Conservation (phyloP, 768 basidiomycete species). For the Tulasnella sp. region DNA sequence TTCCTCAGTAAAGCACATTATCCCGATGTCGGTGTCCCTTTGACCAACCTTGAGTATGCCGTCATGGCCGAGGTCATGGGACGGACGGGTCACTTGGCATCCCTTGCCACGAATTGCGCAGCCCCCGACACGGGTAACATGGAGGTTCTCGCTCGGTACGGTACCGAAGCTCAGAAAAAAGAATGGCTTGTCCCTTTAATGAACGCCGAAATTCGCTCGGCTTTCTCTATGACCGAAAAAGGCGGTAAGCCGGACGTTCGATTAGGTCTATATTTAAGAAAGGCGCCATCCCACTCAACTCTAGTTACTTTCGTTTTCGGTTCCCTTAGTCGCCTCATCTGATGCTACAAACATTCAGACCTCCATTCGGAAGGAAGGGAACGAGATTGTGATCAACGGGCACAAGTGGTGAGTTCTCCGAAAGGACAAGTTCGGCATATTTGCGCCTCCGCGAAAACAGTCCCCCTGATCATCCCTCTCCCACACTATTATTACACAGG, state of each 20-base stretch:
- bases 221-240: conserved; percentile 96
- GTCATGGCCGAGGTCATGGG: conserved; percentile 97
- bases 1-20: conserved; percentile 94
- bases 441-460: background rate
- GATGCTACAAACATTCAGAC: conserved; percentile 94
- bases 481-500: conserved; percentile 38
- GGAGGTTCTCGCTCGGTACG: conserved; percentile 97
- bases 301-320: conserved; percentile 3
- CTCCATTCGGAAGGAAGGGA: conserved; percentile 71
- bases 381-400: conserved; percentile 87
- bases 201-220: conserved; percentile 86
- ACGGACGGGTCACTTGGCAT: conserved; percentile 68
- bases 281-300: conserved; percentile 14
- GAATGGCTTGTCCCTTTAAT: conserved; percentile 83
- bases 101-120: conserved; percentile 86
- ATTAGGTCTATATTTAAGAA: background rate
- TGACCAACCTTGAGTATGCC: conserved; percentile 95
- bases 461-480: conserved; percentile 9
- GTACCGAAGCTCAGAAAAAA: conserved; percentile 82
- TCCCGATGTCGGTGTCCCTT: conserved; percentile 77
- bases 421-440: background rate
- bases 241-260: conserved; percentile 46
- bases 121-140: conserved; percentile 98
- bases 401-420: conserved; percentile 75
- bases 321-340: conserved; percentile 67